A percentile compares a stretch with the other conserved stretches of the same genome.
phyloP scores from a whole-genome alignment of 192 early-diverging fungal species.

The Phlyctochytrium planicorne region DNA sequence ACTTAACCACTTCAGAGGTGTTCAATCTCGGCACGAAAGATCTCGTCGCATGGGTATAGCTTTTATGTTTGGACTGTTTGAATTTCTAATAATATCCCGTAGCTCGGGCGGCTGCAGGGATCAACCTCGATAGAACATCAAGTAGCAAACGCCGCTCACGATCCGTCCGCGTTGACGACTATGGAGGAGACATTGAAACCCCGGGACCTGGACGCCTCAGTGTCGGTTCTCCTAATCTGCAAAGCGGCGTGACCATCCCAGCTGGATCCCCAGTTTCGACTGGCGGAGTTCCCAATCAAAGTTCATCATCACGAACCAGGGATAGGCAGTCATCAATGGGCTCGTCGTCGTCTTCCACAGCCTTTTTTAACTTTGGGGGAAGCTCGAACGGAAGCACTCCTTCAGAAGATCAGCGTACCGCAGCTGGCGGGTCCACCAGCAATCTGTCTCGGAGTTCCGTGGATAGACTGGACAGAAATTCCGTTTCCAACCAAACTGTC shows the following conservation, averaged over 20 bases:
- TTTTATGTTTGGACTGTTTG: background rate
- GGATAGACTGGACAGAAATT: background rate
- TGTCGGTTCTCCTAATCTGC: background rate
- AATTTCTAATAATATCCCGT: background rate
- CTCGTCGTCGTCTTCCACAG: background rate
- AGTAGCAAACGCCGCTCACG: background rate
- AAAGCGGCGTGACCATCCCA: background rate
- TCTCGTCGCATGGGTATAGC: constrained; percentile 50
- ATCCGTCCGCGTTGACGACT: background rate
- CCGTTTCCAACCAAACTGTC: background rate
- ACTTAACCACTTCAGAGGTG: constrained; percentile 68
- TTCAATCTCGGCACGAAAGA: constrained; percentile 75
- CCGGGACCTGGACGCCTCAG: background rate
- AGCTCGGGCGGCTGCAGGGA: background rate
- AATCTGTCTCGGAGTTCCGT: constrained; percentile 1
- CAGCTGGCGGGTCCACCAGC: background rate
- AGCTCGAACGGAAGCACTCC: background rate
- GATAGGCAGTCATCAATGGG: background rate
- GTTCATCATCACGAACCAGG: background rate
- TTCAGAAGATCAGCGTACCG: background rate
- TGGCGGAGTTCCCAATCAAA: background rate
- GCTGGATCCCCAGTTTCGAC: background rate
- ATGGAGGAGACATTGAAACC: background rate
- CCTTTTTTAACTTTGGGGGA: background rate
- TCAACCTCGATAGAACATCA: constrained; percentile 3